Base-by-base conservation (phyloP, 257 asterid species). In the Capsicum pubescens region DNA sequence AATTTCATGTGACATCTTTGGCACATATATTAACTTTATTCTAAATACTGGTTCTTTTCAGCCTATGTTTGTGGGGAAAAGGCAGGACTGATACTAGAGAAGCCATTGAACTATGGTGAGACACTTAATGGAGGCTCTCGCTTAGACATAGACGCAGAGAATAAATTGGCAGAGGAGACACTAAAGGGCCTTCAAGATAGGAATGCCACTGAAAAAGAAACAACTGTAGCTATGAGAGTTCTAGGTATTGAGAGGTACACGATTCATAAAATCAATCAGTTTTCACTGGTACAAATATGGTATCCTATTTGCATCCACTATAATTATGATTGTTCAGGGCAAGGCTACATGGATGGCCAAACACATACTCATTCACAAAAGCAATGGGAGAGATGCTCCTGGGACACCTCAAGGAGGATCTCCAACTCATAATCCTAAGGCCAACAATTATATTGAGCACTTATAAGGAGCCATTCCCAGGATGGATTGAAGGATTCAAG, bases 71-170 rank as follows among this genome's bases (percentile, higher is more conserved):
- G 85, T 72, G 44, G 84, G 72, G 83, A 36, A 39, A 64, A 63
- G 56, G 87, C 12, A 3, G 95, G 94, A 9, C 54, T 91, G 11
- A 83, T 89, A 64, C 84, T 42, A 4, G 96, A 93, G 87, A 87
- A 80, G 86, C 79, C 90, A 26, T 68, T 89, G 15, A 42, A 42
- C 3, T 84, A 86, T 85, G 91, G 89, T 0, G 91, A 92, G 48
- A 89, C 91, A 15, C 89, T 89, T 12, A 60, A 83, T 35, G 94
- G 93, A 48, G 80, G 85, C 56, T 54, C 80, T 0, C 35, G 57
- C 48, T 83, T 93, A 14, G 93, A 93, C 87, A 90, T 91, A 48
- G 58, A 87, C 2, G 17, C 1, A 1, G 94, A 92, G 90, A 83
- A 85, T 82, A 81, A 70, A 17, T 9, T 92, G 21, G 87, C 84